Evolutionary conservation across 2,329 filamentous ascomycete species (phyloP).

Genomic region (Stemphylium vesicarium): DNA sequence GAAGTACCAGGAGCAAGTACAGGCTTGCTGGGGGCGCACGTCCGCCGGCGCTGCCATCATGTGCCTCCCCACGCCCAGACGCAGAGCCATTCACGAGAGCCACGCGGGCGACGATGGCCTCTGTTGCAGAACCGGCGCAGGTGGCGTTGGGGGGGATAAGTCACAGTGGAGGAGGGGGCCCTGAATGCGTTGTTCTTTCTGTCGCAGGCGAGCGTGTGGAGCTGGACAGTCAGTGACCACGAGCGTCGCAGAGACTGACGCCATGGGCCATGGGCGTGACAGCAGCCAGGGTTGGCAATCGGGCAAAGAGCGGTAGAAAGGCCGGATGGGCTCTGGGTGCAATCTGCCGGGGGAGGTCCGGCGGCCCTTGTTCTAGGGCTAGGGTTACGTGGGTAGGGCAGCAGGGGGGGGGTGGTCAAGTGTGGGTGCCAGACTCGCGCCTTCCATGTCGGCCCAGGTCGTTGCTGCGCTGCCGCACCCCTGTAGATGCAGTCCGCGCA

Average conservation of each 20-base stretch:
- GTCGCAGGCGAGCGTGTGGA: not conserved
- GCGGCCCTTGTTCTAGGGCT: conserved; percentile 21
- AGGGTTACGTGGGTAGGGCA: conserved; percentile 11
- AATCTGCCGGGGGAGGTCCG: conserved; percentile 33
- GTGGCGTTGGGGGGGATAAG: not conserved
- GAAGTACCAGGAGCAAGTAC: conserved; percentile 31
- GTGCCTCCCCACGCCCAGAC: conserved; percentile 45
- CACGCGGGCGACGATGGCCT: conserved; percentile 32
- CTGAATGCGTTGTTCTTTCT: conserved; percentile 15
- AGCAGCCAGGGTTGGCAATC: not conserved
- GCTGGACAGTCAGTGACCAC: not conserved
- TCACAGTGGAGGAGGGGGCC: not conserved
- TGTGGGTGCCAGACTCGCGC: conserved; percentile 22
- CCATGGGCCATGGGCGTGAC: not conserved
- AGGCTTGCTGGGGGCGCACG: conserved; percentile 29
- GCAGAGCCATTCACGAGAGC: conserved; percentile 22
- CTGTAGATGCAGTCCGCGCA: conserved; percentile 14
- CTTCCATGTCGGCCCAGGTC: conserved; percentile 29
- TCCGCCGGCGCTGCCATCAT: conserved; percentile 32
- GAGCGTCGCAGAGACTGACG: conserved; percentile 14
- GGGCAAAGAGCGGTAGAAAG: conserved; percentile 16
- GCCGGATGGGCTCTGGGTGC: conserved; percentile 23
- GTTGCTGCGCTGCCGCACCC: conserved; percentile 22
- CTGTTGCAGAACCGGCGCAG: conserved; percentile 14
- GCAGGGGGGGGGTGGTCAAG: conserved; percentile 21